Percentiles rank a stretch among this genome's conserved stretches.
Evolutionary conservation across 768 basidiomycete species (phyloP).

Genomic region (button mushroom (Agaricus bisporus)): DNA sequence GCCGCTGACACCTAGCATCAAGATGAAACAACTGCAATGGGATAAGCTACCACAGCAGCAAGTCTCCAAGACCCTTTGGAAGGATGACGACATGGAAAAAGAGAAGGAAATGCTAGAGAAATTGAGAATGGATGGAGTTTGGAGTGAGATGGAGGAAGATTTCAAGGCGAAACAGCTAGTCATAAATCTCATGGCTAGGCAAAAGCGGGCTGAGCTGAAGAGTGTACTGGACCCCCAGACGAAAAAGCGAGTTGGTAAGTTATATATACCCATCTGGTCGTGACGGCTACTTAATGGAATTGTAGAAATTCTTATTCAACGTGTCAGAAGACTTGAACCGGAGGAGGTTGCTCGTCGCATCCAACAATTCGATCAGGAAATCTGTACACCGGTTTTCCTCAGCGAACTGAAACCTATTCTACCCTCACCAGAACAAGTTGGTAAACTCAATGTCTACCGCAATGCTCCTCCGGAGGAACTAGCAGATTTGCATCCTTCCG

Average conservation of each 20-base stretch:
- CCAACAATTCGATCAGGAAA: constrained; percentile 77
- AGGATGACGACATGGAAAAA: constrained; percentile 56
- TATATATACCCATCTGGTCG: not conserved
- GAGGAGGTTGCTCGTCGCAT: constrained; percentile 84
- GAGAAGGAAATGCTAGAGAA: constrained; percentile 80
- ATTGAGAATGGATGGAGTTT: constrained; percentile 80
- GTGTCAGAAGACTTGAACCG: constrained; percentile 75
- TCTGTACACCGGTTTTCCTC: constrained; percentile 86
- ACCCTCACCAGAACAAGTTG: constrained; percentile 87
- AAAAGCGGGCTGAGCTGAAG: constrained; percentile 83
- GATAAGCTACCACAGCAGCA: constrained; percentile 93
- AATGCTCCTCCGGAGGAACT: constrained; percentile 85
- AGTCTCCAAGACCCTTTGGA: constrained; percentile 83
- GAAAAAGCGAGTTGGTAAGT: constrained; percentile 89
- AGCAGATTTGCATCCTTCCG: constrained; percentile 84
- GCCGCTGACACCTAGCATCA: constrained; percentile 73
- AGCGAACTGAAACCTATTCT: constrained; percentile 83
- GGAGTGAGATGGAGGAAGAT: constrained; percentile 95
- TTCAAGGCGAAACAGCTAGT: constrained; percentile 96
- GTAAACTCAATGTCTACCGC: constrained; percentile 85
- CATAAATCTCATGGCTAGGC: constrained; percentile 79
- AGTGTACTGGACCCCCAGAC: constrained; percentile 89
- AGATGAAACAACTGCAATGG: constrained; percentile 99
- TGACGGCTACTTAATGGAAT: not conserved
- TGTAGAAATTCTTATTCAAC: constrained; percentile 88